Evolutionary conservation across 805 yeast species (phyloP), one percentile per base, ranked within the genome.

Genomic region (Pichia exigua): DNA sequence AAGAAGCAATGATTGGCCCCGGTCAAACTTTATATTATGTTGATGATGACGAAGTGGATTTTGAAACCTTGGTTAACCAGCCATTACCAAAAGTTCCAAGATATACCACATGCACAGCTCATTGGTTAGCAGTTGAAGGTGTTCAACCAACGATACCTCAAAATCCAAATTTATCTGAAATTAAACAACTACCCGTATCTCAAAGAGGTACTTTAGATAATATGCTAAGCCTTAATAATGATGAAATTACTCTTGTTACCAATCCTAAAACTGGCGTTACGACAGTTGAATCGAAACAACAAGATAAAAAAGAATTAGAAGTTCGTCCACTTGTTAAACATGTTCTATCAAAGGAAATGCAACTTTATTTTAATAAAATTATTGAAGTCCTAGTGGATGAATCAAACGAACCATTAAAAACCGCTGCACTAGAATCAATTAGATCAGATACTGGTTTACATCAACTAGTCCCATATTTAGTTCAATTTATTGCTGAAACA

Each of bases 111-210:
- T 91, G 87, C 66, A 90, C 98, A 0, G 95, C 97, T 7, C 95
- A 87, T 65, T 92, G 99, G 98, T 74, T 95, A 32, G 98, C 99
- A 0, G 87, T 94, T 49, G 99, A 94, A 68, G 99, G 99, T 52
- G 96, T 94, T 10, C 99, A 94, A 65, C 99, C 99, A 1, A 84
- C 94, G 32, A 92, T 94, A 50, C 95, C 97, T 2, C 99, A 95
- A 69, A 94, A 94, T 70, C 99, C 99, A 24, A 77, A 84, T 47
- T 78, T 83, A 21, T 75, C 81, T 47, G 97, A 91, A 59, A 83
- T 92, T 55, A 82, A 83, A 64, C 78, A 81, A 35, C 70, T 88
- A 51, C 87, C 95, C 20, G 89, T 96, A 5, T 74, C 81, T 28
- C 75, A 82, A 43, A 77, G 97, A 59, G 98, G 97, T 40, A 89